Evolutionary conservation across 2,329 filamentous ascomycete species (phyloP).

Genomic region (Hortaea werneckii): DNA sequence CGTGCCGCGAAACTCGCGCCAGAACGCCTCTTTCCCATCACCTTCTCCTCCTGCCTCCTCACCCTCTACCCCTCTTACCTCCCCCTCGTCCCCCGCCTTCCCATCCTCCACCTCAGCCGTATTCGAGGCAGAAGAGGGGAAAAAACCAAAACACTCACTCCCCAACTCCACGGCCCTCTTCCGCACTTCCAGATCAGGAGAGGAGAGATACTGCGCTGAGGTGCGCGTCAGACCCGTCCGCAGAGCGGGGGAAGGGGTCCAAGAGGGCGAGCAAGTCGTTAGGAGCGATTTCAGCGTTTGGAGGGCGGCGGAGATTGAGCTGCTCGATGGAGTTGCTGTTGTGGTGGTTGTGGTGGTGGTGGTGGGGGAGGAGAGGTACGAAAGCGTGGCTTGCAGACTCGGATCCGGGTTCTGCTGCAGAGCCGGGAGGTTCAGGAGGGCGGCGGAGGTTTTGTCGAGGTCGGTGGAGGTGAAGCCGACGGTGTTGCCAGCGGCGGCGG

Average conservation of each 20-base stretch:
- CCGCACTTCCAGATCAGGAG: slow-evolving; percentile 23
- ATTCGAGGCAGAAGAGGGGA: slow-evolving; percentile 10
- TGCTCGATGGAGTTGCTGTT: slow-evolving; percentile 23
- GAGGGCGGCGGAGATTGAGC: slow-evolving; percentile 30
- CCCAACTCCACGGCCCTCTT: slow-evolving; percentile 76
- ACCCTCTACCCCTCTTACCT: too few species aligned
- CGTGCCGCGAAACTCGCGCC: slow-evolving; percentile 51
- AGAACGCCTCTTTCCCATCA: slow-evolving; percentile 64
- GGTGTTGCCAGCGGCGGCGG: slow-evolving; percentile 49
- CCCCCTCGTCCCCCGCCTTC: too few species aligned
- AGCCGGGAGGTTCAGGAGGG: neutral
- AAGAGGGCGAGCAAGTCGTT: slow-evolving; percentile 34
- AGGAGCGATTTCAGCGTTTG: slow-evolving; percentile 53
- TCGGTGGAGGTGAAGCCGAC: neutral
- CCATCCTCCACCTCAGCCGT: too few species aligned
- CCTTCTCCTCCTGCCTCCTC: slow-evolving; percentile 50
- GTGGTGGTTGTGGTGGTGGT: slow-evolving; percentile 1
- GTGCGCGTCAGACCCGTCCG: slow-evolving; percentile 14
- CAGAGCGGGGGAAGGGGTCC: slow-evolving; percentile 5
- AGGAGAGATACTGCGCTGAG: slow-evolving; percentile 16
- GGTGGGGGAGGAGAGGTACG: neutral
- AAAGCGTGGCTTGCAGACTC: neutral
- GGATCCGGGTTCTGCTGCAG: neutral
- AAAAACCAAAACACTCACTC: slow-evolving; percentile 51
- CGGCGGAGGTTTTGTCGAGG: neutral